phyloP scores from a whole-genome alignment of 139 green algal genomes.

The Eudorina sp. region DNA sequence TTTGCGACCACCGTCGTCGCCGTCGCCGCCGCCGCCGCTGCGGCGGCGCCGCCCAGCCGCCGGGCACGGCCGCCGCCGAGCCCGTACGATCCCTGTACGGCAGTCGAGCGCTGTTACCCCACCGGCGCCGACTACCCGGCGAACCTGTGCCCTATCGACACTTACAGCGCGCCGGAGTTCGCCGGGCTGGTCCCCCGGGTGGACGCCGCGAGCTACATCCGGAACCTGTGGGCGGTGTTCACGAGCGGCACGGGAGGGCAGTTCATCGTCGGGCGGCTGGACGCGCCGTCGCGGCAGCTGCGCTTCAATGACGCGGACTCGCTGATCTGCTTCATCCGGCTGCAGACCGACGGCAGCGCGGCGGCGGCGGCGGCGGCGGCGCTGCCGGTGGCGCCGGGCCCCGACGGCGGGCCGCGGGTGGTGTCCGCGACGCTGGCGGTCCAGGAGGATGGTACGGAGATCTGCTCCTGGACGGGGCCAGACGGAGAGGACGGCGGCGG shows the following conservation, averaged over 20 bases:
- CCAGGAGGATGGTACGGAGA: neutral
- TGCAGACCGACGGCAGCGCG: neutral
- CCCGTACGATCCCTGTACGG: neutral
- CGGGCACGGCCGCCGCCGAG: no score
- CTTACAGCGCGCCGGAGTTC: neutral
- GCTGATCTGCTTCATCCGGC: conserved; percentile 4
- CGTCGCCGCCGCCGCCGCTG: no score
- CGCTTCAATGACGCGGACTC: neutral
- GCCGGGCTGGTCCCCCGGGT: neutral
- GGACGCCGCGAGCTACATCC: neutral
- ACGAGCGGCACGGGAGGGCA: neutral
- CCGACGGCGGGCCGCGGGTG: neutral
- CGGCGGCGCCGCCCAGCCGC: no score
- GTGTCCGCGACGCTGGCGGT: neutral
- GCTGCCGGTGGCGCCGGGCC: neutral
- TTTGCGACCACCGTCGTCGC: neutral
- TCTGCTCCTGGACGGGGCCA: neutral
- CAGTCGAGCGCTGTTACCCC: neutral
- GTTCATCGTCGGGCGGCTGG: neutral
- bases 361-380: neutral
- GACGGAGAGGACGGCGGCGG: no score
- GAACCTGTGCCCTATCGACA: neutral
- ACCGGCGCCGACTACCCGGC: neutral
- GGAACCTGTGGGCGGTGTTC: neutral
- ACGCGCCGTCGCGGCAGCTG: neutral